A percentile compares a stretch with the other conserved stretches of the same genome.
phyloP scores from a whole-genome alignment of 192 early-diverging fungal genomes.

The Entomortierella beljakovae region DNA sequence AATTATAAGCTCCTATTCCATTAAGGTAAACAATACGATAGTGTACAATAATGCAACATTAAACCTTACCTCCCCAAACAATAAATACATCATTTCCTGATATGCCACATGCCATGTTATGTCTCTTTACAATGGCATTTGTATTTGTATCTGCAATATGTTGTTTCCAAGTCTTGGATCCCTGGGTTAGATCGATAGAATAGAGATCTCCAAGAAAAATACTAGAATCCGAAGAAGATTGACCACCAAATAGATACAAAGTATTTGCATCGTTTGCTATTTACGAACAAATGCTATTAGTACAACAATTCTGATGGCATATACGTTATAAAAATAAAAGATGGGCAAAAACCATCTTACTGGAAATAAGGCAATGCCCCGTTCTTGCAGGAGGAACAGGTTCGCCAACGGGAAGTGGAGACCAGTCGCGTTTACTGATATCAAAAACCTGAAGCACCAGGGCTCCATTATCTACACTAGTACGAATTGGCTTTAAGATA shows the following conservation, averaged over 20 bases:
- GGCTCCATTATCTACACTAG: no score
- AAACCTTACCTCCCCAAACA: conserved; percentile 24
- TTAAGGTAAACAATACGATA: neutral
- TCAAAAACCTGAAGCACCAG: neutral
- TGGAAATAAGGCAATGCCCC: conserved; percentile 18
- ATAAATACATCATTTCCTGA: neutral
- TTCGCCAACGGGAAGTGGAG: neutral
- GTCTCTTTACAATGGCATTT: neutral
- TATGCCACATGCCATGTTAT: conserved; percentile 15
- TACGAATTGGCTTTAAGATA: no score
- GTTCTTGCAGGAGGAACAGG: neutral
- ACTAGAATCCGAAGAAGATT: neutral
- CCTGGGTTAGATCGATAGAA: neutral
- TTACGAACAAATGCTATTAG: neutral
- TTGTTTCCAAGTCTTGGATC: neutral
- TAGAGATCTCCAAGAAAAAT: neutral
- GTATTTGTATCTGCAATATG: no score
- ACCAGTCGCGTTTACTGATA: neutral
- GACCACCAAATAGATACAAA: conserved; percentile 26
- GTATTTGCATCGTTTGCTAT: conserved; percentile 5
- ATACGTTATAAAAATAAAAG: neutral
- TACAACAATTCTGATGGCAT: neutral
- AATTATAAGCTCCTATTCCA: neutral
- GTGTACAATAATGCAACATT: neutral
- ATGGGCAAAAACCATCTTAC: neutral